phyloP scores from a whole-genome alignment of 352 stramenopile species.

The Pythium folliculosum region DNA sequence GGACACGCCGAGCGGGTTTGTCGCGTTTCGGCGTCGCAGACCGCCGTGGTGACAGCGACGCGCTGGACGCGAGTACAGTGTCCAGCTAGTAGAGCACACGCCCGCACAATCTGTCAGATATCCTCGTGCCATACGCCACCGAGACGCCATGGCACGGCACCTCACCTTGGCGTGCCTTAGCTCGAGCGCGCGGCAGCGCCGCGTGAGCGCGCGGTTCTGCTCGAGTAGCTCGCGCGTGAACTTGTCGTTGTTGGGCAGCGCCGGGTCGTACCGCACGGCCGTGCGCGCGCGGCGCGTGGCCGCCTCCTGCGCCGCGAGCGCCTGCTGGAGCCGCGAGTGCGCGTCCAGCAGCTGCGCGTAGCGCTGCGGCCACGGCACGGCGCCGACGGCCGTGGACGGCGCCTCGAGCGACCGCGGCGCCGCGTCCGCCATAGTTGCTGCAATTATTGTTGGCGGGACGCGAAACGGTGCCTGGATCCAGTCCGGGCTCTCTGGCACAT shows the following conservation, averaged over 20 bases:
- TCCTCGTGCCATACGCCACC: too few relatives aligned
- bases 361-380: constrained; percentile 40
- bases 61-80: background rate
- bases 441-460: background rate
- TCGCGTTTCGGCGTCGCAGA: constrained; percentile 2
- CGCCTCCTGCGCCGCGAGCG: constrained; percentile 34
- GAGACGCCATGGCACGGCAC: too few relatives aligned
- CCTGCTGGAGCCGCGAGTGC: constrained; percentile 40
- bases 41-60: constrained; percentile 4
- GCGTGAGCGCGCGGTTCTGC: constrained; percentile 52
- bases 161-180: constrained; percentile 46
- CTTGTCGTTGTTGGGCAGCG: constrained; percentile 62
- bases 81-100: background rate
- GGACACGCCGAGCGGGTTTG: background rate
- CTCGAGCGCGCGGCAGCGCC: constrained; percentile 38
- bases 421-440: too few relatives aligned
- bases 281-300: constrained; percentile 50
- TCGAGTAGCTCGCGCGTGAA: constrained; percentile 69
- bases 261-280: constrained; percentile 53
- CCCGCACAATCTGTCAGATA: too few relatives aligned
- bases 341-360: constrained; percentile 38
- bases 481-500: background rate
- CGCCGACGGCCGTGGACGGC: background rate
- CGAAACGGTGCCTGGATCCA: background rate
- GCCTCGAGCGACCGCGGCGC: background rate